A percentile compares a stretch with the other conserved stretches of the same genome.
Conservation (phyloP, 192 early-diverging fungal species). For the Allomyces macrogynus region DNA sequence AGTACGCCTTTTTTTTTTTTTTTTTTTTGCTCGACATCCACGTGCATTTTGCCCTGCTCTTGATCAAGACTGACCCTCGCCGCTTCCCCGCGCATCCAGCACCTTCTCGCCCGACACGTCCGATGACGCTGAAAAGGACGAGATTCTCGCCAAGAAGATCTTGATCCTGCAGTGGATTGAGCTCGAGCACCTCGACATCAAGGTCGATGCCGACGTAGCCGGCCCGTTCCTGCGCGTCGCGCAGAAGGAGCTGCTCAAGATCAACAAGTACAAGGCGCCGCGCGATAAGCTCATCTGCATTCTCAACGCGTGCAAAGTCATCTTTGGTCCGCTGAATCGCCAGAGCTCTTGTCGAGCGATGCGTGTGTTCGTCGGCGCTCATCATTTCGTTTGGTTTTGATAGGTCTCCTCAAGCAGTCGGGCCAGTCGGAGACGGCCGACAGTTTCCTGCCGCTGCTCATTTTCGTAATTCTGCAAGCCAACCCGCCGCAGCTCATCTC, state of each 20-base stretch:
- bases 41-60: too few relatives aligned
- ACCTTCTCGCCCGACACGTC: conserved; percentile 52
- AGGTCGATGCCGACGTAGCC: not conserved
- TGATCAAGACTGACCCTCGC: not conserved
- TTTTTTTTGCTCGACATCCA: conserved; percentile 1
- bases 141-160: conserved; percentile 54
- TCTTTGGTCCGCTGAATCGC: conserved; percentile 34
- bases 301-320: conserved; percentile 64
- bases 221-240: not conserved
- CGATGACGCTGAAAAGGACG: conserved; percentile 57
- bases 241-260: conserved; percentile 44
- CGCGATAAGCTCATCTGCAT: conserved; percentile 71
- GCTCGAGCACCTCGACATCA: conserved; percentile 51
- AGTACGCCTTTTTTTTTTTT: too few relatives aligned
- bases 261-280: conserved; percentile 65
- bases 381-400: not conserved
- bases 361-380: not conserved
- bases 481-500: conserved; percentile 57
- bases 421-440: conserved; percentile 47
- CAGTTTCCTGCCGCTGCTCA: conserved; percentile 54
- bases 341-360: not conserved
- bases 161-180: conserved; percentile 52
- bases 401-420: conserved; percentile 10
- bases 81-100: conserved; percentile 12
- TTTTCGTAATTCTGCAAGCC: conserved; percentile 54